Conservation (phyloP, 2,329 filamentous ascomycete genomes). For the Mycosphaerella arachidis region DNA sequence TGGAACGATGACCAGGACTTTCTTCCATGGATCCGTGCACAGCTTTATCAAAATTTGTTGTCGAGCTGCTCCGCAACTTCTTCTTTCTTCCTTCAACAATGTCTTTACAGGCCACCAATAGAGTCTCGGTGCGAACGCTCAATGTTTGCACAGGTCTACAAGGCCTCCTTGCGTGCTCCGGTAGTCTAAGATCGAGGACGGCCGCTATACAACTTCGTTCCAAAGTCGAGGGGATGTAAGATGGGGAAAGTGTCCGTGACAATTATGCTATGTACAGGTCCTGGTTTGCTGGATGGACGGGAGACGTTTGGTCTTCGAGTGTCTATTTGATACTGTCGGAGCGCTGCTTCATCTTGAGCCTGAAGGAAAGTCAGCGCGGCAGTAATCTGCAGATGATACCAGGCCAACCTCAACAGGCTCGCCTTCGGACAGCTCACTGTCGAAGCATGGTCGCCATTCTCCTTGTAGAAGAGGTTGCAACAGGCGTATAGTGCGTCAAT, state of each 20-base stretch:
- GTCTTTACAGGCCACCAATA: constrained; percentile 84
- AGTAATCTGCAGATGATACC: neutral
- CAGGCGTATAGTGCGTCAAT: constrained; percentile 89
- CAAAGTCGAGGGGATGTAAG: constrained; percentile 42
- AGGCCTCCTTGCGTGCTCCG: constrained; percentile 92
- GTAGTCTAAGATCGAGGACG: constrained; percentile 76
- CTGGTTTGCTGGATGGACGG: neutral
- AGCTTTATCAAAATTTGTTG: neutral
- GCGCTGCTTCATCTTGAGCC: constrained; percentile 78
- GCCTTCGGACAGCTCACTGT: constrained; percentile 84
- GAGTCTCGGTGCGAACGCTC: constrained; percentile 97
- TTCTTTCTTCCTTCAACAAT: constrained; percentile 57
- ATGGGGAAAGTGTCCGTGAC: constrained; percentile 39
- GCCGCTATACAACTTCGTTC: constrained; percentile 51
- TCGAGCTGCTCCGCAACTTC: neutral
- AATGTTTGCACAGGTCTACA: constrained; percentile 84
- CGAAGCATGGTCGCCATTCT: constrained; percentile 69
- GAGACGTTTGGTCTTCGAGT: neutral
- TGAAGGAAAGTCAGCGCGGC: constrained; percentile 21
- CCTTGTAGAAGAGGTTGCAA: constrained; percentile 81
- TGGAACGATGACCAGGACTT: neutral
- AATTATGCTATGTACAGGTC: constrained; percentile 19
- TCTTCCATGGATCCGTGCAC: neutral
- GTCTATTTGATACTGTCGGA: constrained; percentile 39
- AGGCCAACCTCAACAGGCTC: constrained; percentile 57